phyloP scores from a whole-genome alignment of 2,329 filamentous ascomycete species.

The Zopfia rhizophila region DNA sequence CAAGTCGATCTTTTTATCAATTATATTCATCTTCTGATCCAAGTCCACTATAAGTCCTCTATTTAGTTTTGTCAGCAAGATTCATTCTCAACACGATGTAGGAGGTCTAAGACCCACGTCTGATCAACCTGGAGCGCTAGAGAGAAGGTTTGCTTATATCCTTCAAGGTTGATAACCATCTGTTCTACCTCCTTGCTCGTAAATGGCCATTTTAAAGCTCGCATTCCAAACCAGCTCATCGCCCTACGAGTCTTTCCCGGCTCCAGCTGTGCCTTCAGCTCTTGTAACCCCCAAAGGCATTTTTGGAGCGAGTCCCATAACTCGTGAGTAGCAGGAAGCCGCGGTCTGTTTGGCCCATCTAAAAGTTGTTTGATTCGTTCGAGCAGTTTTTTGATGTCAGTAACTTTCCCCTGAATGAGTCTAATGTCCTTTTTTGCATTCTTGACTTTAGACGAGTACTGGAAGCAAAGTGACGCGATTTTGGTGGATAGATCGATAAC shows the following conservation, averaged over 20 bases:
- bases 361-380: conserved; percentile 35
- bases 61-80: conserved; percentile 13
- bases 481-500: conserved; percentile 49
- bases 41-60: conserved; percentile 15
- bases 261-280: conserved; percentile 22
- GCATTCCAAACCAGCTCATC: conserved; percentile 46
- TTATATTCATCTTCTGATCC: conserved; percentile 17
- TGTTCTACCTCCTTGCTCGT: conserved; percentile 47
- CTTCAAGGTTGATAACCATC: conserved; percentile 34
- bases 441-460: conserved; percentile 36
- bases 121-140: conserved; percentile 49
- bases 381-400: conserved; percentile 31
- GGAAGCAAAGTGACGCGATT: conserved; percentile 38
- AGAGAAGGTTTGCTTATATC: conserved; percentile 38
- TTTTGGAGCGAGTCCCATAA: conserved; percentile 30
- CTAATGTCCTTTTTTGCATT: conserved; percentile 36
- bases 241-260: conserved; percentile 30
- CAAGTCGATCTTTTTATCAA: conserved; percentile 11
- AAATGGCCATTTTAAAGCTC: conserved; percentile 55
- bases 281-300: conserved; percentile 24
- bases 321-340: conserved; percentile 36
- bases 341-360: conserved; percentile 33
- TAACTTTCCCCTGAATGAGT: conserved; percentile 37
- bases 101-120: conserved; percentile 36
- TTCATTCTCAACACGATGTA: conserved; percentile 23